A percentile compares a stretch with the other conserved stretches of the same genome.
Evolutionary conservation across 106 monocot genomes (phyloP).

Genomic region (Gastrodia elata): DNA sequence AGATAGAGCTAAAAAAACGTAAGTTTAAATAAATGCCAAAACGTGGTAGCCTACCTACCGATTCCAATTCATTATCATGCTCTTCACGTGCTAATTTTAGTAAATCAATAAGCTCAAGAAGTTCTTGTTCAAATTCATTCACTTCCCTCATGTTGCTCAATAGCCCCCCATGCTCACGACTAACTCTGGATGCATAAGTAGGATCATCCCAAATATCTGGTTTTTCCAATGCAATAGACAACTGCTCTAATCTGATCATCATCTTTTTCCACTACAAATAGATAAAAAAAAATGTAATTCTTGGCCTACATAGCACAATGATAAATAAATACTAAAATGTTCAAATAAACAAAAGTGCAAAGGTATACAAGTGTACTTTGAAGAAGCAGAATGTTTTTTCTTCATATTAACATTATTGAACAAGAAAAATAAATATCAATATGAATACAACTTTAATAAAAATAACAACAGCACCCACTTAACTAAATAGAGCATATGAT

Average conservation of each 20-base stretch:
- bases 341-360: neutral
- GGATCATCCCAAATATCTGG: slow-evolving; percentile 89
- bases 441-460: neutral
- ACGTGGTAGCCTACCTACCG: slow-evolving; percentile 43
- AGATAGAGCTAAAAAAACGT: neutral
- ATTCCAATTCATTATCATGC: slow-evolving; percentile 68
- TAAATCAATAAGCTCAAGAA: slow-evolving; percentile 93
- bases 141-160: slow-evolving; percentile 84
- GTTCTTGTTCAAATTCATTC: slow-evolving; percentile 60
- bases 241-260: slow-evolving; percentile 40
- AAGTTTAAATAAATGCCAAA: slow-evolving; percentile 15
- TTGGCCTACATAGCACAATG: neutral
- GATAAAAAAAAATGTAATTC: slow-evolving; percentile 3
- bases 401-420: neutral
- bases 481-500: neutral
- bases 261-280: slow-evolving; percentile 77
- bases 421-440: neutral
- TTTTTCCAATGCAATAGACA: slow-evolving; percentile 56
- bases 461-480: neutral
- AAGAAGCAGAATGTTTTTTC: neutral
- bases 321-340: slow-evolving; percentile 1
- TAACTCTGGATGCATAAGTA: slow-evolving; percentile 66
- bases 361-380: neutral
- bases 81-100: slow-evolving; percentile 93
- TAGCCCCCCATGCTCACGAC: slow-evolving; percentile 81